These are phyloP conservation scores for Oemleria cerasiformis DNA, from an alignment of 306 rosid genomes.

Conservation along the genomic window DNA sequence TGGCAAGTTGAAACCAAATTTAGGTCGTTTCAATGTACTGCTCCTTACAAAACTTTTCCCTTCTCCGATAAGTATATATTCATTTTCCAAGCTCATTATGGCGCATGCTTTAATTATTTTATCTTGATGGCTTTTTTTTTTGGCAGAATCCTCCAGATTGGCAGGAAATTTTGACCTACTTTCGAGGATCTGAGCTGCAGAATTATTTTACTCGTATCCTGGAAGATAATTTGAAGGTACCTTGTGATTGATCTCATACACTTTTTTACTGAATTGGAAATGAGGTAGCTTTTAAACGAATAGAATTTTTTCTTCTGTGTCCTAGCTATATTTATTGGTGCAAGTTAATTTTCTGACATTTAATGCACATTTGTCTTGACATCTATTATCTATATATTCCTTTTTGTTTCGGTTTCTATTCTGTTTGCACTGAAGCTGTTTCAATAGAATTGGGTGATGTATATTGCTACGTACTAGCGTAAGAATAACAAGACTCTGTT, in stretches of 20 bases:
- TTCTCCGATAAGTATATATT: not conserved
- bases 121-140: constrained; percentile 7
- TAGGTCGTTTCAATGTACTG: constrained; percentile 79
- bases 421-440: no score
- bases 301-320: not conserved
- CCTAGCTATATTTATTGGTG: not conserved
- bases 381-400: no score
- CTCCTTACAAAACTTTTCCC: not conserved
- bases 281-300: not conserved
- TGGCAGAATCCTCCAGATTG: constrained; percentile 87
- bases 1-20: constrained; percentile 72
- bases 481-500: no score
- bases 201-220: constrained; percentile 90
- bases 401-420: no score
- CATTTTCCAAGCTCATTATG: not conserved
- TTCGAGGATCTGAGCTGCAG: constrained; percentile 93
- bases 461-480: no score
- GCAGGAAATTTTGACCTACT: constrained; percentile 88
- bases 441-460: no score
- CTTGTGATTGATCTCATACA: not conserved
- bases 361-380: no score
- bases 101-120: constrained; percentile 5
- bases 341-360: not conserved
- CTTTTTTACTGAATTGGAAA: not conserved
- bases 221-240: constrained; percentile 87